phyloP scores from a whole-genome alignment of 257 asterid species.

The Forsythia viridissima region DNA sequence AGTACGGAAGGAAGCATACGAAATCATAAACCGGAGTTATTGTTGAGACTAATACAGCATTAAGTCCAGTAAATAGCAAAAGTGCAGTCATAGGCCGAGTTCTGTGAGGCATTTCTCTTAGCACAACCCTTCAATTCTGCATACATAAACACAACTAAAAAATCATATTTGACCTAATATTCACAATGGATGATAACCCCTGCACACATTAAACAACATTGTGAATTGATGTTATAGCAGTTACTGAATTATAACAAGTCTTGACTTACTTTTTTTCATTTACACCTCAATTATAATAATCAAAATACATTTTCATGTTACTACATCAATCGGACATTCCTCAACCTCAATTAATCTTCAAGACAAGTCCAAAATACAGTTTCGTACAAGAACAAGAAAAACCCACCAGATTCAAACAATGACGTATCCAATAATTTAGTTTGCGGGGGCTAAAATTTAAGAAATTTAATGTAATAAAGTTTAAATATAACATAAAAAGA shows the following conservation, averaged over 20 bases:
- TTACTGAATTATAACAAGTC: neutral
- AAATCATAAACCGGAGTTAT: slow-evolving; percentile 81
- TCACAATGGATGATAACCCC: neutral
- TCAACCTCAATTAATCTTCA: neutral
- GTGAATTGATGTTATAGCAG: neutral
- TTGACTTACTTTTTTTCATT: neutral
- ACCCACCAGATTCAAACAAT: too few relatives aligned
- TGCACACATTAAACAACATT: neutral
- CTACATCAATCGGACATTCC: neutral
- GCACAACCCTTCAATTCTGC: slow-evolving; percentile 18
- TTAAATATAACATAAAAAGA: too few relatives aligned
- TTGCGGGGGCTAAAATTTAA: too few relatives aligned
- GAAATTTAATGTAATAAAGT: too few relatives aligned
- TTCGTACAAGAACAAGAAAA: too few relatives aligned
- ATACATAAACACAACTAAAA: neutral
- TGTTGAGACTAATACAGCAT: slow-evolving; percentile 70
- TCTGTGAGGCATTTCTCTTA: slow-evolving; percentile 76
- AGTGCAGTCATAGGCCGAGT: slow-evolving; percentile 85
- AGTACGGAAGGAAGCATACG: slow-evolving; percentile 80
- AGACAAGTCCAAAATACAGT: neutral
- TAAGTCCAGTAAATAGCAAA: slow-evolving; percentile 77
- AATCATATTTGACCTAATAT: neutral
- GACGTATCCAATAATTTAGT: too few relatives aligned
- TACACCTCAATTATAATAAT: neutral
- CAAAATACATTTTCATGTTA: neutral